phyloP scores from a whole-genome alignment of 2,329 filamentous ascomycete species.

The Magnaporthales sp. region DNA sequence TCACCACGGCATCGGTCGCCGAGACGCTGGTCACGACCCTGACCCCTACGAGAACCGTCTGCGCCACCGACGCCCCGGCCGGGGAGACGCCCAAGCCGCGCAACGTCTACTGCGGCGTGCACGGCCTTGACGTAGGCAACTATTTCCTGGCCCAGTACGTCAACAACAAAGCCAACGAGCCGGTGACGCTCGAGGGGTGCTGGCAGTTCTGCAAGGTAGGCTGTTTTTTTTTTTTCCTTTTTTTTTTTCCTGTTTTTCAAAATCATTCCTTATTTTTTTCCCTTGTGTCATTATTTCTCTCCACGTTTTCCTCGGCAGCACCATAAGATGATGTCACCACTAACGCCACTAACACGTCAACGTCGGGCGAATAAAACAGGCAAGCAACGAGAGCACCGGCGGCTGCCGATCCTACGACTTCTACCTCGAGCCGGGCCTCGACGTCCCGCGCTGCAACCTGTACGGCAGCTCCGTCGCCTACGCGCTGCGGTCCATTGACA shows the following conservation, averaged over 20 bases:
- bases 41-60: constrained; percentile 22
- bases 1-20: constrained; percentile 17
- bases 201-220: constrained; percentile 31
- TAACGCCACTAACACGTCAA: background rate
- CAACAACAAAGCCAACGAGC: constrained; percentile 22
- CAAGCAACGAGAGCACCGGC: constrained; percentile 19
- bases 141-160: constrained; percentile 30
- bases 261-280: background rate
- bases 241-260: background rate
- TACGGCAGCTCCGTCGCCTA: constrained; percentile 23
- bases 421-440: constrained; percentile 20
- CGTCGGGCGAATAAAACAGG: constrained; percentile 14
- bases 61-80: constrained; percentile 17
- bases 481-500: constrained; percentile 20
- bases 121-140: constrained; percentile 23
- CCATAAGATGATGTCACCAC: background rate
- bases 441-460: constrained; percentile 24
- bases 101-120: constrained; percentile 28
- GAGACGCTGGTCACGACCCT: constrained; percentile 16
- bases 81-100: constrained; percentile 19
- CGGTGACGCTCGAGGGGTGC: constrained; percentile 29
- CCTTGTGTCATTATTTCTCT: background rate
- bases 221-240: constrained; percentile 4
- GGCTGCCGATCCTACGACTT: constrained; percentile 28
- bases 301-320: background rate